Base-by-base conservation (phyloP, 257 asterid species). In the Avicennia marina region DNA sequence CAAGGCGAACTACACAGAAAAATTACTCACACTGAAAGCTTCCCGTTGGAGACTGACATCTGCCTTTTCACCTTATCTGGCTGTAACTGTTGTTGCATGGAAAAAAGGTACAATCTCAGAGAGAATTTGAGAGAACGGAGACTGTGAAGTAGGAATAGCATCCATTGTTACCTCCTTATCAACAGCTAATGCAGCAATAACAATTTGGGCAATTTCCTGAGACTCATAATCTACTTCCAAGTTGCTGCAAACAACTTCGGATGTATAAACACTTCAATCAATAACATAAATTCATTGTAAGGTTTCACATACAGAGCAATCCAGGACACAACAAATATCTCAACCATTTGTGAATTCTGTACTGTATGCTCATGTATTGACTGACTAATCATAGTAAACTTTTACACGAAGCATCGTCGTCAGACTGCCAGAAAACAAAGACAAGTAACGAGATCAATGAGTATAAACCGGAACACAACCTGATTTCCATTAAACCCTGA, bases 21-120 rank as follows among this genome's bases (percentile, higher is more conserved):
- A n/a, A 16, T 56, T 25, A 65, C 87, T 76, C 56, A 87, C 95
- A 81, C 97, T 33, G 66, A 74, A 24, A 90, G 93, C 73, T 86
- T 90, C 62, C 95, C 95, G 2, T 70, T 41, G 33, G 94, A 72
- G 44, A 80, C 74, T 0, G 77, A 72, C 78, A 84, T 83, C 1
- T 63, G 74, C 65, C 97, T 74, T 63, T 80, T 86, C 79, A 90
- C 95, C 78, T 90, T 90, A 60, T 86, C 95, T 0, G 97, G 97
- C 38, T 90, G 95, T 68, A 90, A 75, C 33, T 29, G 33, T 29
- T n/a, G 7, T 29, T 29, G 33, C 3, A 29, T 2, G 3, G 5
- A 29, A 29, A 2, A 29, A n/a, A n/a, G n/a, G n/a, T 2, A 29
- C 7, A 2, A 3, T 29, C 33, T 29, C 33, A 7, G 33, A 29